Base-by-base conservation (phyloP, 2,329 filamentous ascomycete species). In the Ascocoryne sarcoides region DNA sequence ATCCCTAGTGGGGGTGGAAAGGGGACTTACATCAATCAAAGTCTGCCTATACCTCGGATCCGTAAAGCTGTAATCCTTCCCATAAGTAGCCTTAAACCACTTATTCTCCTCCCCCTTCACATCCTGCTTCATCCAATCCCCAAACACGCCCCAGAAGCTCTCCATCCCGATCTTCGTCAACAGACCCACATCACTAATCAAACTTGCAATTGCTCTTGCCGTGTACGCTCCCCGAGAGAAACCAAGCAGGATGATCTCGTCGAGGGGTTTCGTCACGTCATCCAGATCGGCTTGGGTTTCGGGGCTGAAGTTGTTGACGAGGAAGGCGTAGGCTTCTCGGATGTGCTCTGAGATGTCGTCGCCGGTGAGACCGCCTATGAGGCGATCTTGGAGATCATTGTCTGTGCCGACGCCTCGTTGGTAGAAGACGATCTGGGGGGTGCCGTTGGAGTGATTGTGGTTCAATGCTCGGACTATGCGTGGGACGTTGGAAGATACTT, bases 321-420 rank as follows among this genome's bases (percentile, higher is more conserved):
- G 45, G 44, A 71, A 70, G 8, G 59, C 59, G 48, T 71, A 72
- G 5, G 66, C 66, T 52, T 70, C 68, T 15, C 65, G 61, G 18
- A 71, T 62, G 46, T 71, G 52, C 29, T 75, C 71, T 18, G 67
- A 63, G 35, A 76, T 65, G 2, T 71, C 71, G n/a, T 63, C 51
- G 2, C 73, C 72, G 47, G 74, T 75, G 2, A 69, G 68, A 36
- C 73, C 73, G 3, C 71, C 70, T 0, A 68, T 63, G 10, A 75
- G 42, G 34, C 63, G 62, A 39, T 74, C 69, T 18, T 72, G 43
- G 16, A 64, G 45, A 31, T 67, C 67, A 47, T 66, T 65, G 2
- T 67, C 68, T 10, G 70, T 73, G n/a, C 75, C 75, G 15, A 78
- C 68, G 14, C 75, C 75, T 8, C 71, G 70, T 52, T 76, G 71